Evolutionary conservation across 148 eudicot species (phyloP), one percentile per base, ranked within the genome.

Genomic region (Rhododendron kiyosumense): DNA sequence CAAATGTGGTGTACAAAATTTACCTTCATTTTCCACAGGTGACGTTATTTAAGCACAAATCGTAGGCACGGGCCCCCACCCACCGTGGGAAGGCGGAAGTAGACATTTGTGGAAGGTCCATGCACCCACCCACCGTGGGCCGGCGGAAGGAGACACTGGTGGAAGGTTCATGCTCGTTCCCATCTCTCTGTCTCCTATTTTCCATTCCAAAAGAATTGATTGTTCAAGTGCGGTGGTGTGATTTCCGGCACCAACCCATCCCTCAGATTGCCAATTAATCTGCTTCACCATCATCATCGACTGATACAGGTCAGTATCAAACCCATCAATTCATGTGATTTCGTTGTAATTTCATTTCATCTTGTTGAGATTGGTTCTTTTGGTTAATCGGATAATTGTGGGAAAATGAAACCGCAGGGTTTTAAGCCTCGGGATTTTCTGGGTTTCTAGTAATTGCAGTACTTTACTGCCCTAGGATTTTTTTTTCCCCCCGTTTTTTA

Each of bases 101-200:
- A 8, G 45, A 52, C 54, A 87, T 34, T 34, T 34, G 38, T 36
- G 38, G 38, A 2, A 36, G 38, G 38, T 36, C 2, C 38, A 36
- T 36, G 38, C 3, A 36, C 38, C 38, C 38, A 36, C 38, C 38
- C 38, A 36, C 38, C 4, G 3, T 2, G 38, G 38, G 38, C 38
- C 38, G 38, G 3, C 38, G 38, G 38, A 36, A 36, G 38, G 3
- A 36, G 38, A 36, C 38, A 36, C 38, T 36, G 38, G 38, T 2
- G 38, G 38, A 36, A 36, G 38, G 38, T 89, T 87, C 90, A 82
- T 89, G 90, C 83, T 85, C 87, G 75, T 89, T 84, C 45, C 85
- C 87, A 41, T 28, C 38, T 78, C 69, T 78, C 73, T 59, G 32
- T 20, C 73, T 36, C 20, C 41, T 24, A 46, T 43, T 41, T 30